A percentile compares a stretch with the other conserved stretches of the same genome.
phyloP scores from a whole-genome alignment of 2,329 filamentous ascomycete genomes.

The Lithohypha guttulata region DNA sequence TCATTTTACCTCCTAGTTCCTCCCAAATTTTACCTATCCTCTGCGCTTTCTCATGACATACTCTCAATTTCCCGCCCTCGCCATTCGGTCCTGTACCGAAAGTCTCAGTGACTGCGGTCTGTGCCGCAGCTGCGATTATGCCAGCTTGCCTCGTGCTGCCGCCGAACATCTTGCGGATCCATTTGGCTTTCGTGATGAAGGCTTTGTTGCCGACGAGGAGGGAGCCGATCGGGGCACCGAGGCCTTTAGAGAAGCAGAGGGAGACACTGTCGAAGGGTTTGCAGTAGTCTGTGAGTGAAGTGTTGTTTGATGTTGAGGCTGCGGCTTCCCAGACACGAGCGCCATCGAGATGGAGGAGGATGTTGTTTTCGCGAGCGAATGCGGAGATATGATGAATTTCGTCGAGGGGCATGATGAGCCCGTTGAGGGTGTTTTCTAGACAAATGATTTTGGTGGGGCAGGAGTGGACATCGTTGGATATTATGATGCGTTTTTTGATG shows the following conservation, averaged over 20 bases:
- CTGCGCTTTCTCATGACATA: constrained; percentile 53
- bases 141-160: constrained; percentile 69
- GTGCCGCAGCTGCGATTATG: constrained; percentile 62
- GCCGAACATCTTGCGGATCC: constrained; percentile 70
- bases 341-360: constrained; percentile 68
- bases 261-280: constrained; percentile 62
- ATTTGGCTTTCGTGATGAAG: constrained; percentile 57
- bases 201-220: constrained; percentile 53
- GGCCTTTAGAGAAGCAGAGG: constrained; percentile 71
- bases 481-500: constrained; percentile 52
- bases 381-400: constrained; percentile 59
- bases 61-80: constrained; percentile 50
- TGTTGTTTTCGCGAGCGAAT: constrained; percentile 55
- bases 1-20: constrained; percentile 55
- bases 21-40: constrained; percentile 57
- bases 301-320: constrained; percentile 57
- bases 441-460: constrained; percentile 73
- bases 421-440: constrained; percentile 76
- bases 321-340: constrained; percentile 75
- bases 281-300: constrained; percentile 55
- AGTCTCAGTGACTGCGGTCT: constrained; percentile 68
- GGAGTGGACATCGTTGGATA: constrained; percentile 61
- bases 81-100: constrained; percentile 51
- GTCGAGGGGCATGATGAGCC: constrained; percentile 63
- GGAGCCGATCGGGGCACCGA: constrained; percentile 70